A percentile compares a stretch with the other conserved stretches of the same genome.
phyloP scores from a whole-genome alignment of 208 protist species.

The Leishmania major region DNA sequence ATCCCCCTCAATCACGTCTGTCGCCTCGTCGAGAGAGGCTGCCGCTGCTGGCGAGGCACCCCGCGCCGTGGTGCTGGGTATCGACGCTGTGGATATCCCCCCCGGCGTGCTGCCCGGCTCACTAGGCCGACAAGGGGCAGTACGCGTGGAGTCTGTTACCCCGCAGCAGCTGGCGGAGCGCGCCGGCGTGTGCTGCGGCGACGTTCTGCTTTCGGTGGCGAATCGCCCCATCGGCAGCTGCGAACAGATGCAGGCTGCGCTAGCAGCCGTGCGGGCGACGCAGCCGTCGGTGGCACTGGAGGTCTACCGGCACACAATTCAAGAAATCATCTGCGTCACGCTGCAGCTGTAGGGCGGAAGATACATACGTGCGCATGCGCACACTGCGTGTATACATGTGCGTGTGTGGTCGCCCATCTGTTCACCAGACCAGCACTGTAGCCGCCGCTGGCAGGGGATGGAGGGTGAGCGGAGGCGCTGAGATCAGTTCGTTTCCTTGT shows the following conservation, averaged over 20 bases:
- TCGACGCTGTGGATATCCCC: conserved; percentile 55
- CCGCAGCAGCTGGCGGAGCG: conserved; percentile 33
- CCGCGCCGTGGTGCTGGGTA: conserved; percentile 31
- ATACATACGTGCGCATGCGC: background rate
- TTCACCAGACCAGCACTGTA: no score
- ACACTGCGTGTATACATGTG: background rate
- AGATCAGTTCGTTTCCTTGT: background rate
- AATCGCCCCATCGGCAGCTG: conserved; percentile 32
- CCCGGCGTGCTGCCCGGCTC: conserved; percentile 40
- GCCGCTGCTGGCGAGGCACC: background rate
- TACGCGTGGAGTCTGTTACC: conserved; percentile 49
- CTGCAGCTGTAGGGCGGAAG: conserved; percentile 11
- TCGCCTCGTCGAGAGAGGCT: background rate
- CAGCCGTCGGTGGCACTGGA: conserved; percentile 27
- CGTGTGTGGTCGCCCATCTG: background rate
- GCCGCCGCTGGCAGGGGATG: background rate
- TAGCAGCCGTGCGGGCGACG: conserved; percentile 21
- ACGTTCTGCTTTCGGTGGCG: conserved; percentile 43
- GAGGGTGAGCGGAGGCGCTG: background rate
- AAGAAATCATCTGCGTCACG: conserved; percentile 28
- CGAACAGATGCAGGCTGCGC: conserved; percentile 37
- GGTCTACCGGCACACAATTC: conserved; percentile 47
- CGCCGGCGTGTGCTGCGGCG: conserved; percentile 45
- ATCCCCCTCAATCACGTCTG: background rate
- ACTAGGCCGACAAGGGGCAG: conserved; percentile 38